Conservation (phyloP, 768 basidiomycete species). For the Omphalotus guepiniiformis region DNA sequence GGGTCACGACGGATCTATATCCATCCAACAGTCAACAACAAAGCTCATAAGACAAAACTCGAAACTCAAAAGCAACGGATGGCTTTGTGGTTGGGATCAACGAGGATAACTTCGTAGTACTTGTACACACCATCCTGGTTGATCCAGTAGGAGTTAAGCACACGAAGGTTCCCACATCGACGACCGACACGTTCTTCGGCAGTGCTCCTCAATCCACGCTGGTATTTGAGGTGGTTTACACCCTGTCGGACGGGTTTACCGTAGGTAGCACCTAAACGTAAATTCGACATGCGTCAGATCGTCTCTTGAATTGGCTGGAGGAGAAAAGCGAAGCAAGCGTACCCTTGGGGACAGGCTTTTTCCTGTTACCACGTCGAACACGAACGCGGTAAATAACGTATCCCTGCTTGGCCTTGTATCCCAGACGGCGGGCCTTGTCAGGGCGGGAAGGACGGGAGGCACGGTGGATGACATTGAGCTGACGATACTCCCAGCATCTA, state of each 20-base stretch:
- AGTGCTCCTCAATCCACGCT: constrained; percentile 86
- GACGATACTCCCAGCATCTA: constrained; percentile 98
- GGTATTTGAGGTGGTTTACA: constrained; percentile 99
- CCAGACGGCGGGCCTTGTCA: constrained; percentile 97
- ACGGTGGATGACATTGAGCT: constrained; percentile 96
- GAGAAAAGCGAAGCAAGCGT: constrained; percentile 15
- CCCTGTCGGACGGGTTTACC: constrained; percentile 99
- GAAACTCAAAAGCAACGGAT: constrained; percentile 46
- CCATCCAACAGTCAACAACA: constrained; percentile 9
- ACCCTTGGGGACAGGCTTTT: constrained; percentile 99
- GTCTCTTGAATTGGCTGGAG: background rate
- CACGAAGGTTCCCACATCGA: constrained; percentile 94
- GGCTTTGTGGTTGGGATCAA: constrained; percentile 93
- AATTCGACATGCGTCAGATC: background rate
- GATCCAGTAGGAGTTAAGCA: constrained; percentile 98
- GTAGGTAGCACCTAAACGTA: constrained; percentile 79
- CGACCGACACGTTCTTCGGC: constrained; percentile 98
- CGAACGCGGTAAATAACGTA: constrained; percentile 97
- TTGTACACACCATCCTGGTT: constrained; percentile 99
- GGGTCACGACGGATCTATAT: constrained; percentile 89
- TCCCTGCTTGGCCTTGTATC: constrained; percentile 99
- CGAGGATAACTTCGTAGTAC: constrained; percentile 98
- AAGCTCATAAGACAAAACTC: background rate
- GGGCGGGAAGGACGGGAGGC: constrained; percentile 97
- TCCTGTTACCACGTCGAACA: constrained; percentile 97